phyloP scores from a whole-genome alignment of 1,284 basidiomycete species.

The Mycosarcoma maydis region DNA sequence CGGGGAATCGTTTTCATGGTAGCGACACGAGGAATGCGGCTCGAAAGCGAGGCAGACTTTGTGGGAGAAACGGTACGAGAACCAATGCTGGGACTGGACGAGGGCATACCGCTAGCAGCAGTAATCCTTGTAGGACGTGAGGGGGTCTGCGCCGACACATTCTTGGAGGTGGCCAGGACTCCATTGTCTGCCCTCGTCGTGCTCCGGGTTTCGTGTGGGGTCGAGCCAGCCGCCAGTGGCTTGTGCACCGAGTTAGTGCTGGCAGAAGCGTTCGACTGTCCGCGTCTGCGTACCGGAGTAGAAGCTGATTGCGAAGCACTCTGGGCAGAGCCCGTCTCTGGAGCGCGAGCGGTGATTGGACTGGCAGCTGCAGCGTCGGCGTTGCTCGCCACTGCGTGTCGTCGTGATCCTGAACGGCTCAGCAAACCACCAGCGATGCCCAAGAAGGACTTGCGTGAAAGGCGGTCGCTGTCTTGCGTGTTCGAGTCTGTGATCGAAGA shows the following conservation, averaged over 20 bases:
- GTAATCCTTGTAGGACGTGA: constrained; percentile 17
- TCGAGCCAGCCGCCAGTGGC: not conserved
- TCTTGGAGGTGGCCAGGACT: not conserved
- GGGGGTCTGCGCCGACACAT: constrained; percentile 12
- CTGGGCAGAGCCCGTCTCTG: not conserved
- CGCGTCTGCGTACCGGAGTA: constrained; percentile 21
- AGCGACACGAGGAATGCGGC: constrained; percentile 52
- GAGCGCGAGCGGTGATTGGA: not conserved
- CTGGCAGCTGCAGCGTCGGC: constrained; percentile 2
- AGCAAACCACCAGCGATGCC: constrained; percentile 49
- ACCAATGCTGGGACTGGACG: constrained; percentile 18
- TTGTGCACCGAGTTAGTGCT: constrained; percentile 5
- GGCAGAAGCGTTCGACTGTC: constrained; percentile 7
- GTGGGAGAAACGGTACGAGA: constrained; percentile 30
- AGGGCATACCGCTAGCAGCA: constrained; percentile 9
- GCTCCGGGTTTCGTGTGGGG: constrained; percentile 4
- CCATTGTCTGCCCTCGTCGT: constrained; percentile 1
- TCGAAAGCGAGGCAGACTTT: constrained; percentile 37
- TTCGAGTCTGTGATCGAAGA: constrained; percentile 8
- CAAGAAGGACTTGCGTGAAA: constrained; percentile 58
- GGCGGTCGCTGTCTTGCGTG: constrained; percentile 39
- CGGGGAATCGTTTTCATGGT: constrained; percentile 33
- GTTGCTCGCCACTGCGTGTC: constrained; percentile 6
- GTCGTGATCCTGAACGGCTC: constrained; percentile 36
- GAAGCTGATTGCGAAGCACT: constrained; percentile 6